Conservation (phyloP, 441 rosid species). For the Sinapis alba region DNA sequence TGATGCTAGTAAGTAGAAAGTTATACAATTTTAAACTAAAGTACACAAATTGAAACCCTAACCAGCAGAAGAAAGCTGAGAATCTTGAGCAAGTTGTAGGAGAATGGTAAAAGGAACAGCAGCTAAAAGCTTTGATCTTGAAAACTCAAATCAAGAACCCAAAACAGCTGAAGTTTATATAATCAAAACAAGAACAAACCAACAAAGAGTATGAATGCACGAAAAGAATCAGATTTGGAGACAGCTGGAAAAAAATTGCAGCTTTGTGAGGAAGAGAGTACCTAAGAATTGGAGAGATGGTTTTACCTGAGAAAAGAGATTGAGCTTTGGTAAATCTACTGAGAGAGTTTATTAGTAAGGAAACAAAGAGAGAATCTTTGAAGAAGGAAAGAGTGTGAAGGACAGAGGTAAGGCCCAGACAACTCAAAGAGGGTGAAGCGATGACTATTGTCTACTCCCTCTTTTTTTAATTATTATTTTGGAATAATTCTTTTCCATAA, state of each 20-base stretch:
- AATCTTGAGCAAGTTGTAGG: conserved; percentile 5
- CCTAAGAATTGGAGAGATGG: conserved; percentile 5
- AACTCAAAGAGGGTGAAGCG: conserved; percentile 36
- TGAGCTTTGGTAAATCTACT: conserved; percentile 10
- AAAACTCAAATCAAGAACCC: conserved; percentile 6
- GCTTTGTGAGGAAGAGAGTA: conserved; percentile 21
- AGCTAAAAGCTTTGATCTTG: conserved; percentile 3
- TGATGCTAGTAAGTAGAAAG: not conserved
- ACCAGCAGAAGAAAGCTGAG: conserved; percentile 1
- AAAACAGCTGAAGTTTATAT: conserved; percentile 5
- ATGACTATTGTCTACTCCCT: conserved; percentile 29
- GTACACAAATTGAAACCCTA: conserved; percentile 1
- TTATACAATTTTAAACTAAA: not conserved
- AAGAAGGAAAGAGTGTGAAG: conserved; percentile 36
- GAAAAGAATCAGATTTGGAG: conserved; percentile 33
- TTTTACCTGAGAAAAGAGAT: conserved; percentile 18
- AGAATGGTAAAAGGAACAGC: not conserved
- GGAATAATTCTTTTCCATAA: too few species aligned
- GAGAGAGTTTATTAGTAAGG: conserved; percentile 23
- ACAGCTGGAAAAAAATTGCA: not conserved
- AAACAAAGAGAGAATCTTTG: conserved; percentile 4
- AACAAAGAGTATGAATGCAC: conserved; percentile 6
- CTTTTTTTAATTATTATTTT: not conserved
- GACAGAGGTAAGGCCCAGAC: conserved; percentile 42
- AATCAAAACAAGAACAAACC: conserved; percentile 20